Evolutionary conservation across 140 eudicot species (phyloP), one percentile per base, ranked within the genome.

Genomic region (Stevia rebaudiana): DNA sequence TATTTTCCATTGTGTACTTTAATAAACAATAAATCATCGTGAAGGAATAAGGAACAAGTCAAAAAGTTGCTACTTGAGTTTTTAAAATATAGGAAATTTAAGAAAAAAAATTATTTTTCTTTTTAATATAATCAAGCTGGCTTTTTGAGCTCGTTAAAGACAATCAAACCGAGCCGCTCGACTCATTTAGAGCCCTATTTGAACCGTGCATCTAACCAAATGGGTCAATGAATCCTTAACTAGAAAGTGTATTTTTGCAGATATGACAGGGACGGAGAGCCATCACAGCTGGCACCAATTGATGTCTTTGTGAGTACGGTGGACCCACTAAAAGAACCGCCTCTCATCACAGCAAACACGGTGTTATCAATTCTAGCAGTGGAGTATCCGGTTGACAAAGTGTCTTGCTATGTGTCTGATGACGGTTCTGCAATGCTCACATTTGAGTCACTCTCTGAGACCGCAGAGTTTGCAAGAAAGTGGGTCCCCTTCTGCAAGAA

Each of bases 401-500:
- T 87, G 61, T 87, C 95, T 3, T 90, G 97, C 42, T 90, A 86
- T 75, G 97, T 90, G 22, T 90, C 97, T 9, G 95, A 90, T 67
- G 97, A 90, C 64, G 97, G 97, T 73, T 83, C 97, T 44, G 97
- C 97, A 13, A 90, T 86, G 97, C 71, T 90, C 16, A 69, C 95
- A 28, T 90, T 90, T 18, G 95, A 90, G 78, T 65, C 90, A 36
- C 90, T 90, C 30, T 90, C 97, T 16, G 95, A 87, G 80, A 90
- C 97, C 4, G 95, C 97, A 5, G 97, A 90, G 68, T 90, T 91
- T 77, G 98, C 98, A 40, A 83, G 83, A 69, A 87, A 83, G 76
- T 91, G 98, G 98, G 98, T 91, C 15, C 98, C 98, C 2, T 91
- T 91, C 68, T 87, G 96, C 80, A 91, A 91, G 84, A 91, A 91